Evolutionary conservation across 2,329 filamentous ascomycete species (phyloP), one percentile per base, ranked within the genome.

Genomic region (Diplodia scrobiculata): DNA sequence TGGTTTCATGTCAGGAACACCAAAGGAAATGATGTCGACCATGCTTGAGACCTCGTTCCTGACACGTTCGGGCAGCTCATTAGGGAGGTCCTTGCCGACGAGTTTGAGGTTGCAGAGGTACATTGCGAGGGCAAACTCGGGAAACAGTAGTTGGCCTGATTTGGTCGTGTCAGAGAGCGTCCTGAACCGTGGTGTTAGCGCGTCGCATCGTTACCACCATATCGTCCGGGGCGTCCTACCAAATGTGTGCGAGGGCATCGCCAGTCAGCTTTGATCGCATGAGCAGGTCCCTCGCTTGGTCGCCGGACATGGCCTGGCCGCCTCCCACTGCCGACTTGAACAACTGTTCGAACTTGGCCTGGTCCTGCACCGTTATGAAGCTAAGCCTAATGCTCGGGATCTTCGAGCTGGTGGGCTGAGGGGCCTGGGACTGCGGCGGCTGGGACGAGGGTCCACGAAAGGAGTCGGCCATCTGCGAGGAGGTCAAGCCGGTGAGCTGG

Each of bases 21-120:
- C 92, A 76, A 99, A 99, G 67, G 92, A 97, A 75, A 99, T 99
- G 66, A 99, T 99, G 75, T 99, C 95, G 48, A 99, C 95, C 93
- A 99, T 98, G 79, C 95, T 97, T 3, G 94, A 98, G 19, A 99
- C 95, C 78, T 99, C 95, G 73, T 99, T 99, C 81, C 88, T 90
- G 70, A 99, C 89, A 67, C 87, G 89, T 36, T 97, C 92, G 0
- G 95, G 95, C 10, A 99, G 83, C 5, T 75, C 78, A 1, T 83
- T 74, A 0, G 95, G 95, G 27, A 99, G 79, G 0, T 88, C 83
- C 78, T 96, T 97, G 67, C 92, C 92, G 0, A 91, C 95, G 67
- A 98, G 83, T 76, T 90, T 95, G 71, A 99, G 76, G 75, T 98
- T 99, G 83, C 95, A 99, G 36, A 99, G 86, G 73, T 99, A 99